These are phyloP conservation scores for Alisma plantagoaquatica DNA, from an alignment of 106 monocot species.

Conservation along the genomic window DNA sequence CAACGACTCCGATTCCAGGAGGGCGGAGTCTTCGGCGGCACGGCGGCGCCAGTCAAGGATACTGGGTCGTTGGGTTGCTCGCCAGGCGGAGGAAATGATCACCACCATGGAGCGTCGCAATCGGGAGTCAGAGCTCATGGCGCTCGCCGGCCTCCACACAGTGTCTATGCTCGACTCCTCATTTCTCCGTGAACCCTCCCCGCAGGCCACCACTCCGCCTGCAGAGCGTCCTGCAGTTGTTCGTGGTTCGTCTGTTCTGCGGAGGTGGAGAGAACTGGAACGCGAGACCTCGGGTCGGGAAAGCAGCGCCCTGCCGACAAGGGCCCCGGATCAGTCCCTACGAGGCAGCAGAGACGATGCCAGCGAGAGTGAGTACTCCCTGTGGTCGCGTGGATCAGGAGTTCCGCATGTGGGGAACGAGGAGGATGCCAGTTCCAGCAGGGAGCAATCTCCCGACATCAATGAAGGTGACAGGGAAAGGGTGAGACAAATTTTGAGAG, in stretches of 20 bases:
- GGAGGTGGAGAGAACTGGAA: slow-evolving; percentile 54
- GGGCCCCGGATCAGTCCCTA: too few species aligned
- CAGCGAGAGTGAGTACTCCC: slow-evolving; percentile 10
- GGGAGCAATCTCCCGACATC: slow-evolving; percentile 51
- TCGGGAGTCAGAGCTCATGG: slow-evolving; percentile 68
- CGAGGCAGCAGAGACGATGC: slow-evolving; percentile 16
- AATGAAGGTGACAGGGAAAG: slow-evolving; percentile 47
- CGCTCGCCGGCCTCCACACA: slow-evolving; percentile 56
- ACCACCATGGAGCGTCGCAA: slow-evolving; percentile 43
- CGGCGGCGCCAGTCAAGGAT: slow-evolving; percentile 23
- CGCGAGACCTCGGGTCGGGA: slow-evolving; percentile 6
- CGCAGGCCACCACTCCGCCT: not conserved
- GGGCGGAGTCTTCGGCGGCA: slow-evolving; percentile 1
- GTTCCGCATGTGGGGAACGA: too few species aligned
- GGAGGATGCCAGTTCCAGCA: slow-evolving; percentile 18
- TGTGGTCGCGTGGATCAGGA: slow-evolving; percentile 9
- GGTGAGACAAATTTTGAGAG: slow-evolving; percentile 50
- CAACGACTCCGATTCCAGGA: too few species aligned
- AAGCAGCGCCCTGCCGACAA: slow-evolving; percentile 9
- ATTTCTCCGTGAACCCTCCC: slow-evolving; percentile 22
- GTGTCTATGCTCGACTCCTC: slow-evolving; percentile 63
- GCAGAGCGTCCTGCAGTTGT: slow-evolving; percentile 16
- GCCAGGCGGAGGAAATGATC: slow-evolving; percentile 41
- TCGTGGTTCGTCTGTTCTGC: slow-evolving; percentile 35
- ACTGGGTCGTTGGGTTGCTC: slow-evolving; percentile 50